Conservation (phyloP, 2,329 filamentous ascomycete species). For the Scedosporium dehoogii region DNA sequence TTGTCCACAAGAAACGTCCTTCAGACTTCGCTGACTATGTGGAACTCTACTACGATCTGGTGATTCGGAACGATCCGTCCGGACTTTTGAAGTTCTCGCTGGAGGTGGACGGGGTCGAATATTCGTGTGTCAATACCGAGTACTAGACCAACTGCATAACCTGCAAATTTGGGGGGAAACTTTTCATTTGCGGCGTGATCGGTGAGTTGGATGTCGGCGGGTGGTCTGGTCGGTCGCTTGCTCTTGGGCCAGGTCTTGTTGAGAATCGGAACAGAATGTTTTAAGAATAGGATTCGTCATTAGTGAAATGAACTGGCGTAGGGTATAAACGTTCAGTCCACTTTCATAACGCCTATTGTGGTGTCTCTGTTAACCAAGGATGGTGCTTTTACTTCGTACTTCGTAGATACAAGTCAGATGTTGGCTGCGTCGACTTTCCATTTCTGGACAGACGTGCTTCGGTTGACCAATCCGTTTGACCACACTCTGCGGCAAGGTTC, state of each 20-base stretch:
- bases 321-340: neutral
- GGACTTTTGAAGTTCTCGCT: neutral
- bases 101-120: neutral
- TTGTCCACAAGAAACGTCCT: neutral
- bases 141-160: neutral
- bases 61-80: neutral
- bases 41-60: neutral
- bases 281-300: no score
- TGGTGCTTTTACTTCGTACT: no score
- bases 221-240: no score
- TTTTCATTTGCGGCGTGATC: neutral
- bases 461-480: neutral
- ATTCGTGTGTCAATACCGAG: neutral
- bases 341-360: neutral
- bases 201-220: no score
- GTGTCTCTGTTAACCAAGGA: neutral
- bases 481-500: neutral
- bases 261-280: no score
- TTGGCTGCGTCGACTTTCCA: neutral
- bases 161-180: neutral
- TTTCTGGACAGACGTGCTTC: neutral
- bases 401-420: neutral
- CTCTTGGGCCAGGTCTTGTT: no score
- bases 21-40: neutral
- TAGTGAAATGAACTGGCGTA: no score